Percentiles rank a stretch among this genome's conserved stretches.
These are phyloP conservation scores for Letharia lupina DNA, from an alignment of 495 filamentous ascomycete genomes.

Conservation along the genomic window DNA sequence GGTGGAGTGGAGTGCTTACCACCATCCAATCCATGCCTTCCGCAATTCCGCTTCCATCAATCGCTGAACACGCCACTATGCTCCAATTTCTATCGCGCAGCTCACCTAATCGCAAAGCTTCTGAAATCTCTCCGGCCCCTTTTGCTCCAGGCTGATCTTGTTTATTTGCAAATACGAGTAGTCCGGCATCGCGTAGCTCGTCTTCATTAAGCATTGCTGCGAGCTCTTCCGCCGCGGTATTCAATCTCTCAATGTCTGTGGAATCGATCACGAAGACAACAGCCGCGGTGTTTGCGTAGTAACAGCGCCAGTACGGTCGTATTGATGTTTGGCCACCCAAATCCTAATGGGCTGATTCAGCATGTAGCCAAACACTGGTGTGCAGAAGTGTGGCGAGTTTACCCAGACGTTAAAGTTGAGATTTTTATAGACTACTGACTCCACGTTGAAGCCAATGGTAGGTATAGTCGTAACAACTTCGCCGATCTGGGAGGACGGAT, in stretches of 20 bases:
- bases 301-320: slow-evolving; percentile 96
- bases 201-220: slow-evolving; percentile 95
- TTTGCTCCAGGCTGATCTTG: slow-evolving; percentile 97
- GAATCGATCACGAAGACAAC: slow-evolving; percentile 98
- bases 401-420: slow-evolving; percentile 98
- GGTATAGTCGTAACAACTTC: slow-evolving; percentile 98
- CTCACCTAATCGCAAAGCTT: slow-evolving; percentile 81
- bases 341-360: slow-evolving; percentile 47
- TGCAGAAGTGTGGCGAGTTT: slow-evolving; percentile 19
- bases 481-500: slow-evolving; percentile 61
- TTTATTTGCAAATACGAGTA: slow-evolving; percentile 97
- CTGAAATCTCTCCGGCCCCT: slow-evolving; percentile 91
- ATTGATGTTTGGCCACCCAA: slow-evolving; percentile 95
- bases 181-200: slow-evolving; percentile 81
- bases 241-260: slow-evolving; percentile 89
- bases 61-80: slow-evolving; percentile 92
- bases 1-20: background rate
- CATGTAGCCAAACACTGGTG: background rate
- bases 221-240: slow-evolving; percentile 86
- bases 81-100: slow-evolving; percentile 97
- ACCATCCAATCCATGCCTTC: slow-evolving; percentile 97
- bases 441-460: slow-evolving; percentile 98
- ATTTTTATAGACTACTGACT: slow-evolving; percentile 94
- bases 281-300: slow-evolving; percentile 98
- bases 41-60: slow-evolving; percentile 85